Percentiles rank a stretch among this genome's conserved stretches.
These are phyloP conservation scores for Hygrophila difformis DNA, from an alignment of 257 asterid genomes.

Conservation along the genomic window DNA sequence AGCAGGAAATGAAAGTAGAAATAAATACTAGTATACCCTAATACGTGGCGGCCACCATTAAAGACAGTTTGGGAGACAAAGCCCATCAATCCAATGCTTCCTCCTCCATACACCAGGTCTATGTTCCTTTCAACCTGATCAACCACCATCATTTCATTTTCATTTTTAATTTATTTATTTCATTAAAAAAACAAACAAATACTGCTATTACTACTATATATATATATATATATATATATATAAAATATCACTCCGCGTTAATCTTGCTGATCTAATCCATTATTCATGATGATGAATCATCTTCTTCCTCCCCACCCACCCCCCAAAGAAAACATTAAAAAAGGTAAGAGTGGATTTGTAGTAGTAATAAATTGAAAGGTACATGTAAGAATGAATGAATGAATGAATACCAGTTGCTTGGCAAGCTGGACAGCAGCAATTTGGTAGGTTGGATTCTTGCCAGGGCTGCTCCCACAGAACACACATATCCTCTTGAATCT, in stretches of 20 bases:
- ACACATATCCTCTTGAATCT: conserved; percentile 6
- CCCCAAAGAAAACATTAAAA: no score
- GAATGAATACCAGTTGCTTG: background rate
- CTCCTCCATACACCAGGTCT: conserved; percentile 87
- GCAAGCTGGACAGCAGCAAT: conserved; percentile 1
- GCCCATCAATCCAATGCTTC: conserved; percentile 88
- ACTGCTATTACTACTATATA: no score
- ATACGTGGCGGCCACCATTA: conserved; percentile 84
- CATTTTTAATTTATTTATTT: no score
- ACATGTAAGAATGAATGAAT: background rate
- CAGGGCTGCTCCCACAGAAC: conserved; percentile 3
- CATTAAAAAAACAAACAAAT: no score
- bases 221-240: no score
- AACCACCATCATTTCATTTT: background rate
- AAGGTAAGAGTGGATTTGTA: no score
- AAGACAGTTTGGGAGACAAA: conserved; percentile 72
- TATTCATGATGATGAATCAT: no score
- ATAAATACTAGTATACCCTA: conserved; percentile 35
- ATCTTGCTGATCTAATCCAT: background rate
- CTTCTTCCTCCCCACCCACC: no score
- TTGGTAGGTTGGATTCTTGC: conserved; percentile 1
- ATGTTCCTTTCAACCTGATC: conserved; percentile 90
- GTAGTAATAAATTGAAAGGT: no score
- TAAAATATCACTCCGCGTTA: background rate
- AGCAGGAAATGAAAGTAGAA: background rate